Evolutionary conservation across 2,329 filamentous ascomycete genomes (phyloP).

Genomic region (Torrubiella hemipterigena): DNA sequence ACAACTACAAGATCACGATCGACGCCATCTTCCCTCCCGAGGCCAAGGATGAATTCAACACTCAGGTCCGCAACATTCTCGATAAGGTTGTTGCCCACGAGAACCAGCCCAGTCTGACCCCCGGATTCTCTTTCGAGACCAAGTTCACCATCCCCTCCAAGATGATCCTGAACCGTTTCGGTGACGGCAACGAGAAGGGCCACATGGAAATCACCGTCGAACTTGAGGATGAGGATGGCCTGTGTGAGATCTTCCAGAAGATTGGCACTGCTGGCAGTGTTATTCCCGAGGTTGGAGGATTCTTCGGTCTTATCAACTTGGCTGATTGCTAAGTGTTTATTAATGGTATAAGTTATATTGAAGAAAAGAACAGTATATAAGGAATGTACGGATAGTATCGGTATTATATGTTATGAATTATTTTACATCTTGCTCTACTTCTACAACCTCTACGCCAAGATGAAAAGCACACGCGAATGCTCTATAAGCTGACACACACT

Average conservation of each 20-base stretch:
- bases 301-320: constrained; percentile 6
- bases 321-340: constrained; percentile 4
- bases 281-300: constrained; percentile 5
- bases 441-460: too few species aligned
- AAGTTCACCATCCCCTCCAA: constrained; percentile 7
- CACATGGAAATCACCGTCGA: constrained; percentile 5
- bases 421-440: too few species aligned
- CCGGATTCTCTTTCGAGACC: constrained; percentile 5
- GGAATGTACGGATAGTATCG: too few species aligned
- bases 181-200: constrained; percentile 7
- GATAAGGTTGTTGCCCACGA: constrained; percentile 6
- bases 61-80: constrained; percentile 6
- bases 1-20: constrained; percentile 4
- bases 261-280: constrained; percentile 6
- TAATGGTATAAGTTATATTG: too few species aligned
- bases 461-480: too few species aligned
- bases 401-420: too few species aligned
- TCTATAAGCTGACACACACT: too few species aligned
- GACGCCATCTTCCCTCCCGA: constrained; percentile 7
- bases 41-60: constrained; percentile 7
- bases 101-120: constrained; percentile 6
- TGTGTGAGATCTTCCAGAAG: constrained; percentile 6
- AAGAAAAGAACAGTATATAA: too few species aligned
- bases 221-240: constrained; percentile 5
- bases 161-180: constrained; percentile 7